Evolutionary conservation across 2,329 filamentous ascomycete species (phyloP).

Genomic region (Tolypocladium cylindrosporum): DNA sequence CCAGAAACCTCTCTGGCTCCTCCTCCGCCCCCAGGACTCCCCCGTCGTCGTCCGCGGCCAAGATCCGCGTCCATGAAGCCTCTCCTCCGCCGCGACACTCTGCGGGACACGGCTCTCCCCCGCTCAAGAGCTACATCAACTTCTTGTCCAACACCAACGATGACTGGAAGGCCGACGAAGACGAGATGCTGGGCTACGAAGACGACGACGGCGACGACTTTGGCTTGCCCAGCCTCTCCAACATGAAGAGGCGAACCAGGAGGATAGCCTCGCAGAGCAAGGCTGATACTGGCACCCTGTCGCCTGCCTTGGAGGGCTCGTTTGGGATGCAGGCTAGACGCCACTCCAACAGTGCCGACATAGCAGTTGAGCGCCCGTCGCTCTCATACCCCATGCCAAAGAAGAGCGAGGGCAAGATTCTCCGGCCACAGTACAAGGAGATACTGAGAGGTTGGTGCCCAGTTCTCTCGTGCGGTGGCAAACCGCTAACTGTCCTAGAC

Average conservation of each 20-base stretch:
- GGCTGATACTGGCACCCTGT: constrained; percentile 18
- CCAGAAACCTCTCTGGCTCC: constrained; percentile 48
- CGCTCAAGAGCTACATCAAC: constrained; percentile 66
- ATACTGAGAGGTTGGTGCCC: constrained; percentile 57
- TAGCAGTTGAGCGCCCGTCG: constrained; percentile 78
- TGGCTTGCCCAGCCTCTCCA: constrained; percentile 83
- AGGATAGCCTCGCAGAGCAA: constrained; percentile 36
- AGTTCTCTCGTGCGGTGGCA: not conserved
- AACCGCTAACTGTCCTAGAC: constrained; percentile 28
- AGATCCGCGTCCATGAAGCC: constrained; percentile 39
- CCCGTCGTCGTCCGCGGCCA: constrained; percentile 47
- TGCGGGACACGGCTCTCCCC: constrained; percentile 47
- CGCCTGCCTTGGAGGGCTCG: constrained; percentile 25
- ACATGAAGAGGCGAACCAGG: constrained; percentile 67
- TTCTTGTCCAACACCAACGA: constrained; percentile 75
- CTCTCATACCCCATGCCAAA: constrained; percentile 80
- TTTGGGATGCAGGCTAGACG: constrained; percentile 37
- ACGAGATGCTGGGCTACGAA: constrained; percentile 69
- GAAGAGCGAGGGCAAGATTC: constrained; percentile 87
- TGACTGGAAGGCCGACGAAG: constrained; percentile 70
- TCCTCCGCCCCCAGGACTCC: constrained; percentile 67
- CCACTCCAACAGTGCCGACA: constrained; percentile 82
- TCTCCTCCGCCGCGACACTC: constrained; percentile 44
- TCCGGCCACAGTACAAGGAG: constrained; percentile 95
- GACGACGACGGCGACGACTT: constrained; percentile 94